Evolutionary conservation across 257 asterid species (phyloP).

Genomic region (Solanum pinnatisectum): DNA sequence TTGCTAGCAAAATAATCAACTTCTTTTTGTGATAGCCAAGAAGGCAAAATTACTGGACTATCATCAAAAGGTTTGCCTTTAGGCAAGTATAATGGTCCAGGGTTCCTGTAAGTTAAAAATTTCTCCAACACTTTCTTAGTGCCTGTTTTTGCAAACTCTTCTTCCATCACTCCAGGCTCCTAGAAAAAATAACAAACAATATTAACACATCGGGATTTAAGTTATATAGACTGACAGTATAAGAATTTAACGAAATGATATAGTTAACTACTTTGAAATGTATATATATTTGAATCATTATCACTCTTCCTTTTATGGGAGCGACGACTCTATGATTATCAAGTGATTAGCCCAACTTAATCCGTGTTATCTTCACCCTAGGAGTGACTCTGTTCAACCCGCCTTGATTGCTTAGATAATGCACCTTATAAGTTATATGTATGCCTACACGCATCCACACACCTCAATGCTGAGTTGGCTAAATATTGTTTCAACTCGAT

Average conservation of each 20-base stretch:
- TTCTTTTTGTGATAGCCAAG: constrained; percentile 20
- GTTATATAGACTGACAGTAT: not conserved
- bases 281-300: not conserved
- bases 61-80: constrained; percentile 12
- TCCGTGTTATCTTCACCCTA: fast-evolving
- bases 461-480: too few species aligned
- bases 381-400: not conserved
- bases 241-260: not conserved
- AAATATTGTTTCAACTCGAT: too few species aligned
- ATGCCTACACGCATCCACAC: too few species aligned
- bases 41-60: not conserved
- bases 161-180: constrained; percentile 26
- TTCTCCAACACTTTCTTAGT: constrained; percentile 7
- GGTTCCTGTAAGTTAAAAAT: constrained; percentile 1
- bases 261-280: not conserved
- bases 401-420: not conserved
- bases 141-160: constrained; percentile 15
- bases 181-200: not conserved
- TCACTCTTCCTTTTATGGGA: not conserved
- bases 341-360: not conserved
- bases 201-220: not conserved
- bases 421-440: too few species aligned
- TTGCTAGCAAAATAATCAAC: constrained; percentile 6
- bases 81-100: constrained; percentile 18
- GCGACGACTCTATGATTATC: not conserved